Percentiles rank a stretch among this genome's conserved stretches.
Evolutionary conservation across 805 yeast genomes (phyloP).

Genomic region (Lachancea sp.): DNA sequence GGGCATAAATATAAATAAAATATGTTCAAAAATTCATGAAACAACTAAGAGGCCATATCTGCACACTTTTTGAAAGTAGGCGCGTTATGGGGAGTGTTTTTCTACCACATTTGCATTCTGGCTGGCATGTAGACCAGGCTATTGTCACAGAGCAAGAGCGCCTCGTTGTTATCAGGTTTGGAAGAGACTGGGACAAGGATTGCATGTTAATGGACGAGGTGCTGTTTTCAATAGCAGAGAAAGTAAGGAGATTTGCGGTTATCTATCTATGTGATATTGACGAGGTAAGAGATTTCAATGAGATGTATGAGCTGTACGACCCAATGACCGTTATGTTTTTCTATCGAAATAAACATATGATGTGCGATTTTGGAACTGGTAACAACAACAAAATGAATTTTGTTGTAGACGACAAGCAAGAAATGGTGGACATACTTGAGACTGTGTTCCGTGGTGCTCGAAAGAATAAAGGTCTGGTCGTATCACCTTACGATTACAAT

Average conservation of each 20-base stretch:
- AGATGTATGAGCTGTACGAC: slow-evolving; percentile 49
- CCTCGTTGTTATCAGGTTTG: slow-evolving; percentile 83
- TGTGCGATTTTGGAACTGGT: slow-evolving; percentile 98
- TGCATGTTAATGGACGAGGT: slow-evolving; percentile 91
- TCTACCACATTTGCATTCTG: slow-evolving; percentile 71
- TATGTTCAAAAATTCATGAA: neutral
- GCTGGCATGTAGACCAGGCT: slow-evolving; percentile 98
- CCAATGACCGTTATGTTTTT: slow-evolving; percentile 93
- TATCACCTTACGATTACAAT: slow-evolving; percentile 66
- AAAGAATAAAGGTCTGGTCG: slow-evolving; percentile 87
- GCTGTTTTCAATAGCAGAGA: slow-evolving; percentile 70
- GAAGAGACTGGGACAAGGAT: slow-evolving; percentile 65
- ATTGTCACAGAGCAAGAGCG: slow-evolving; percentile 88
- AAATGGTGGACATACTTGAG: slow-evolving; percentile 84
- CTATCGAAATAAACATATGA: slow-evolving; percentile 88
- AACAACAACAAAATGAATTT: slow-evolving; percentile 92
- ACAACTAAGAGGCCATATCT: too few relatives aligned
- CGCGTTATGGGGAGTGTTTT: slow-evolving; percentile 68
- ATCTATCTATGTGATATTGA: slow-evolving; percentile 84
- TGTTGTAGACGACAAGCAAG: slow-evolving; percentile 71
- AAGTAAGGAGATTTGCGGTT: slow-evolving; percentile 80
- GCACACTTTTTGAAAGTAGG: neutral
- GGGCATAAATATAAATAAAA: neutral
- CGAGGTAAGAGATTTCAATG: slow-evolving; percentile 84
- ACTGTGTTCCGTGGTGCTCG: slow-evolving; percentile 85